Evolutionary conservation across 2,329 filamentous ascomycete genomes (phyloP), one percentile per base, ranked within the genome.

Genomic region (Rugonectria rugulosa): DNA sequence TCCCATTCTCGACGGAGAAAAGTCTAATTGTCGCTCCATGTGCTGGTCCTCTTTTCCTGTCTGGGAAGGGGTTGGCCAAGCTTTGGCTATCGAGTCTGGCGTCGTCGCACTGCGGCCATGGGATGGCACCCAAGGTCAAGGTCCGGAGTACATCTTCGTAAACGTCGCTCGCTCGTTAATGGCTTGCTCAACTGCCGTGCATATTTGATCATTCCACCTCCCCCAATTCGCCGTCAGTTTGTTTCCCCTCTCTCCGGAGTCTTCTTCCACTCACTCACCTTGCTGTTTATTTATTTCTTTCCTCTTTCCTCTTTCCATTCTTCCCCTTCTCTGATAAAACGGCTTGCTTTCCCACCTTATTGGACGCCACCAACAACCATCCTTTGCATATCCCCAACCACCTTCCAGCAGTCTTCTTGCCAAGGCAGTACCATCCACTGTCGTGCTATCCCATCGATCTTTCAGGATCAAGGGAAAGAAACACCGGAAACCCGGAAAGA

Each of bases 1-100:
- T 55, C 52, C 53, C 11, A 27, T 6, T n/a, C 6, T 57, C 40
- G 56, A 54, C 56, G 50, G 32, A 31, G 38, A 67, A n/a, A 67
- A 67, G 64, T 67, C 24, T 67, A 67, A 64, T 66, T 60, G 50
- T 62, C 62, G 37, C 20, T 10, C 19, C 26, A 40, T 51, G 48
- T 41, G 51, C 48, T 31, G 31, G 48, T 55, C 53, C 46, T 41
- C 34, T 27, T 36, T 20, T 34, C 38, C 43, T 48, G 42, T 9
- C 32, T 54, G n/a, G n/a, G n/a, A n/a, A 37, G 55, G 53, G 43
- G 53, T 51, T 65, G 59, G 47, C 52, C 27, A 46, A 34, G 43
- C 51, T 47, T 37, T 53, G n/a, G 23, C 23, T 31, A 20, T 31
- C 36, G 43, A 27, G 23, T n/a, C 34, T 27, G 45, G 45, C 34